Evolutionary conservation across 2,329 filamentous ascomycete species (phyloP), one percentile per base, ranked within the genome.

Genomic region (Xylaria polymorpha): DNA sequence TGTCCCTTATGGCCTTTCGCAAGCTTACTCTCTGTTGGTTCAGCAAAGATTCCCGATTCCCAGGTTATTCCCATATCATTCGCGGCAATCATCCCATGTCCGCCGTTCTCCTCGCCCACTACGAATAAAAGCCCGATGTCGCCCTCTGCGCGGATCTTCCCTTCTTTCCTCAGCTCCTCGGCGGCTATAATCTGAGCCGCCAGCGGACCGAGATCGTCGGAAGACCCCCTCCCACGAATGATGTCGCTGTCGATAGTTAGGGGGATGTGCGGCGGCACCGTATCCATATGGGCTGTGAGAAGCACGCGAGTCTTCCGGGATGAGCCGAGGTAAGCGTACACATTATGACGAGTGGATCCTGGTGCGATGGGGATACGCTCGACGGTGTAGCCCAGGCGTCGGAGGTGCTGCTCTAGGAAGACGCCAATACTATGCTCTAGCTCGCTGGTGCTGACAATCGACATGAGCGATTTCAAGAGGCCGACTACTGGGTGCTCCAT

Each of bases 11-110:
- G 86, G 3, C 86, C 86, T 12, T 82, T 80, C 0, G 83, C 84
- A 0, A 87, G 79, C 72, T 85, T 86, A 53, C 80, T 82, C 72
- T 87, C 85, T 0, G 86, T 88, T 5, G 86, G 86, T 71, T 88
- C 86, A 15, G 85, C 86, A 69, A 88, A 87, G 55, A 81, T 81
- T 60, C 86, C 81, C 14, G 84, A 79, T 29, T 84, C 80, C 76
- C 84, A 85, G 18, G 39, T 72, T 56, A 84, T 67, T 4, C 75
- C 73, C 67, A 84, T 78, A 18, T 78, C 74, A 61, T 84, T 84
- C 3, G 85, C 85, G 60, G 83, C 83, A 41, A 82, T 77, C 85
- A 88, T 88, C 1, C 86, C 86, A 29, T 84, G 83, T 0, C 85
- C 86, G 18, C 82, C 83, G 9, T 80, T 81, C 69, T 88, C 86